A percentile compares a stretch with the other conserved stretches of the same genome.
phyloP scores from a whole-genome alignment of 495 filamentous ascomycete genomes.

The Podospora tetraspora region DNA sequence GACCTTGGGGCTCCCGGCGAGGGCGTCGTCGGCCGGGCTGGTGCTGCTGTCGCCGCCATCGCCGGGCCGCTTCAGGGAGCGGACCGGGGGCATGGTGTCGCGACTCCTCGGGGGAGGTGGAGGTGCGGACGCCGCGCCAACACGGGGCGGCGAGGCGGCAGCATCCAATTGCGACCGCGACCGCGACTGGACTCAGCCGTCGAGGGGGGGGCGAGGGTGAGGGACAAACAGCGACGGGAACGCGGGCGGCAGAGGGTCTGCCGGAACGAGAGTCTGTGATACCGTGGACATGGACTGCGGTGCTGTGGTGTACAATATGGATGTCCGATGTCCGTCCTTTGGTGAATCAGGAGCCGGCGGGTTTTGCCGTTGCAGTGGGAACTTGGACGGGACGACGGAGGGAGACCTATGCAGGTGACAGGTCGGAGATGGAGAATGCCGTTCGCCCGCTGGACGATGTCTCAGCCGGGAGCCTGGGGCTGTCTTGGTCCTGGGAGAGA shows the following conservation, averaged over 20 bases:
- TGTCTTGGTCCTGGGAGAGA: neutral
- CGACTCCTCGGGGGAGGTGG: neutral
- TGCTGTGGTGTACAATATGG: neutral
- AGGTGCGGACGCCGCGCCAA: constrained; percentile 21
- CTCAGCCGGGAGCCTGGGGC: neutral
- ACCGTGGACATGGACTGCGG: neutral
- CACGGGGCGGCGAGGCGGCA: constrained; percentile 17
- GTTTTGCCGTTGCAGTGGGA: constrained; percentile 25
- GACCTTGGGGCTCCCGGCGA: constrained; percentile 30
- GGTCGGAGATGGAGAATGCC: constrained; percentile 25
- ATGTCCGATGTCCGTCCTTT: neutral
- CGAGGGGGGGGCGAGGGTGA: neutral
- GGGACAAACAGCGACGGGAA: neutral
- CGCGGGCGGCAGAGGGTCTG: neutral
- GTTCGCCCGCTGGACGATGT: constrained; percentile 8
- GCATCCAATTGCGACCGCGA: constrained; percentile 15
- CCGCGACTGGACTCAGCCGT: neutral
- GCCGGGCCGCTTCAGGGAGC: constrained; percentile 41
- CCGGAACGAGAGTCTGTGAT: neutral
- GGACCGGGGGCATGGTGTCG: constrained; percentile 22
- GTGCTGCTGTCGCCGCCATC: constrained; percentile 27
- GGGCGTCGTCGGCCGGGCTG: constrained; percentile 18
- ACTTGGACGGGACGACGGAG: constrained; percentile 6
- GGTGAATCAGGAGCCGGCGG: constrained; percentile 16
- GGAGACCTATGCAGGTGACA: neutral